Conservation (phyloP, 2,329 filamentous ascomycete genomes). For the Monosporascus sp. region DNA sequence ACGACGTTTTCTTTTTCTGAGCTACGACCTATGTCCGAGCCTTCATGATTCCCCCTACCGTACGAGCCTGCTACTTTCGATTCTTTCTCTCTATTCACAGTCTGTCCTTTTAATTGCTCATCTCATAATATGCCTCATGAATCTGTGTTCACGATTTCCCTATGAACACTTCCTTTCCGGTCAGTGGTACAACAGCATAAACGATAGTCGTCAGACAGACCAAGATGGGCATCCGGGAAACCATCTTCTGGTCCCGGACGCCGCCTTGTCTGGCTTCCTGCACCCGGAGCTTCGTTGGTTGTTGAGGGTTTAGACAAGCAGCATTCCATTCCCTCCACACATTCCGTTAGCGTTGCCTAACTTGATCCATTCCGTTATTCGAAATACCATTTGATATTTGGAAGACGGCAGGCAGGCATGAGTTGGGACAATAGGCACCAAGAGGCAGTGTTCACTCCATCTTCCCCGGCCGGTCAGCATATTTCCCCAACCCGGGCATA, state of each 20-base stretch:
- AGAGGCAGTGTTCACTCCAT: conserved; percentile 2
- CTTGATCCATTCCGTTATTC: conserved; percentile 10
- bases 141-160: conserved; percentile 18
- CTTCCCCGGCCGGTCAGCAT: too few relatives aligned
- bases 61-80: conserved; percentile 51
- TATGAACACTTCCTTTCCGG: conserved; percentile 11
- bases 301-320: background rate
- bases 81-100: conserved; percentile 36
- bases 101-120: conserved; percentile 40
- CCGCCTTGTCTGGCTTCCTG: conserved; percentile 8
- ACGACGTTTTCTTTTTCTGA: conserved; percentile 18
- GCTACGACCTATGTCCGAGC: conserved; percentile 51
- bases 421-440: conserved; percentile 20
- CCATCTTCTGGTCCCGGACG: conserved; percentile 6
- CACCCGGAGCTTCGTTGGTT: conserved; percentile 9
- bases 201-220: conserved; percentile 11
- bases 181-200: conserved; percentile 12
- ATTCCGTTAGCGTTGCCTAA: conserved; percentile 9
- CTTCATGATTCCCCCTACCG: conserved; percentile 54
- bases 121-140: conserved; percentile 37
- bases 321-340: conserved; percentile 7
- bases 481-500: too few relatives aligned
- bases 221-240: conserved; percentile 10
- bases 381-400: conserved; percentile 8
- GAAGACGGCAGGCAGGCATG: conserved; percentile 14